A percentile compares a stretch with the other conserved stretches of the same genome.
phyloP scores from a whole-genome alignment of 208 protist genomes.

The Acanthamoeba quina region DNA sequence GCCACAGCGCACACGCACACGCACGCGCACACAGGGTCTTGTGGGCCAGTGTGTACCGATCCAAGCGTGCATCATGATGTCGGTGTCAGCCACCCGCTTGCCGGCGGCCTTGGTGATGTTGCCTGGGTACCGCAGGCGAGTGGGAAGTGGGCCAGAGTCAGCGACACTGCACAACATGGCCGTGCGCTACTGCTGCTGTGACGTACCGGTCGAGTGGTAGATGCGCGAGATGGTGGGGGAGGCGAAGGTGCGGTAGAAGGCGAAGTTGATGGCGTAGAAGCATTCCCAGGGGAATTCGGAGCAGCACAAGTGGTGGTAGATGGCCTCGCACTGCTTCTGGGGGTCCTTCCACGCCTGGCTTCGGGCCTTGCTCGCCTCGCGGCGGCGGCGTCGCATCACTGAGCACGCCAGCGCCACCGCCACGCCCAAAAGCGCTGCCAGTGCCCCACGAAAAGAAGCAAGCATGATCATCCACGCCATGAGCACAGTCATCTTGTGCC shows the following conservation, averaged over 20 bases:
- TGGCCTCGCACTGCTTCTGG: neutral
- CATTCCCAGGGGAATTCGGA: constrained; percentile 6
- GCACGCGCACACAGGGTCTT: no score
- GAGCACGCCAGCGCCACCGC: neutral
- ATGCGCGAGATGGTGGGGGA: neutral
- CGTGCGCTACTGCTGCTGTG: no score
- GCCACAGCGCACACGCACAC: no score
- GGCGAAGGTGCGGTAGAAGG: constrained; percentile 24
- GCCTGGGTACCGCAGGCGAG: neutral
- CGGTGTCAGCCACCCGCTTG: neutral
- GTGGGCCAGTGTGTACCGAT: neutral
- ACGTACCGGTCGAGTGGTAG: constrained; percentile 2
- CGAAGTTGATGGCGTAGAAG: constrained; percentile 36
- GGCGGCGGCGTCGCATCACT: neutral
- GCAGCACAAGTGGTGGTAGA: constrained; percentile 22
- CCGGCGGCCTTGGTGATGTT: neutral
- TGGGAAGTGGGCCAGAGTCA: no score
- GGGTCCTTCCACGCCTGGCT: neutral
- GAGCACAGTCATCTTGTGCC: neutral
- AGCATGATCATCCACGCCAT: no score
- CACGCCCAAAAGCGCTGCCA: neutral
- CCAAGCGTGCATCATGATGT: constrained; percentile 30
- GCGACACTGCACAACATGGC: no score
- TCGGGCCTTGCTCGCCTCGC: neutral
- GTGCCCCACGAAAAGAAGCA: no score